These are phyloP conservation scores for Pecoramyces ruminantium DNA, from an alignment of 192 early-diverging fungal species.

Conservation along the genomic window DNA sequence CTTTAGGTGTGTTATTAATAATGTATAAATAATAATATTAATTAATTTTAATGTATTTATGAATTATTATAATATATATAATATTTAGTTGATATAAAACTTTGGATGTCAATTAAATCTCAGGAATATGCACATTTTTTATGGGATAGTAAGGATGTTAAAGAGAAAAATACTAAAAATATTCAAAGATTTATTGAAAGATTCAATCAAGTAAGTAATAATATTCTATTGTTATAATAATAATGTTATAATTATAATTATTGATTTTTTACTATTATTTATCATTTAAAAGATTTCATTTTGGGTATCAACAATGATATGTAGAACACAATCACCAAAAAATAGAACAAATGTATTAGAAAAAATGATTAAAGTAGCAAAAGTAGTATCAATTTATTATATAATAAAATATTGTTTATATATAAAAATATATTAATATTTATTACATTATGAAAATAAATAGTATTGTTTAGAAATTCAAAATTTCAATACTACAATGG, in stretches of 20 bases:
- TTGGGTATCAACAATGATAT: not conserved
- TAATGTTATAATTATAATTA: slow-evolving; percentile 12
- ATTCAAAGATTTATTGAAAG: slow-evolving; percentile 12
- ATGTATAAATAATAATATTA: not conserved
- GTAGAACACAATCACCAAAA: not conserved
- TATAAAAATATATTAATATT: too few relatives aligned
- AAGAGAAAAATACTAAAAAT: slow-evolving; percentile 3
- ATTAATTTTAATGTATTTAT: not conserved
- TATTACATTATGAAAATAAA: not conserved
- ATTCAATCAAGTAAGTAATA: slow-evolving; percentile 15
- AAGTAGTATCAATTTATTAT: too few relatives aligned
- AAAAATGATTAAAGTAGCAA: not conserved
- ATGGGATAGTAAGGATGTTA: slow-evolving; percentile 7
- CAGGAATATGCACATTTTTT: slow-evolving; percentile 12
- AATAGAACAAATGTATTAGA: not conserved
- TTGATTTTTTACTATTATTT: not conserved
- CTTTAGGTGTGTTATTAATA: slow-evolving; percentile 3
- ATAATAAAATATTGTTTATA: too few relatives aligned
- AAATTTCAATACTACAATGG: slow-evolving; percentile 21
- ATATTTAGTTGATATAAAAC: slow-evolving; percentile 8
- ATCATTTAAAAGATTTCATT: not conserved
- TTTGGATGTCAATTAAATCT: slow-evolving; percentile 13
- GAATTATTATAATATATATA: too few relatives aligned
- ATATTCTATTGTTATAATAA: slow-evolving; percentile 12
- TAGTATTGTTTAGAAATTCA: slow-evolving; percentile 9